A percentile compares a stretch with the other conserved stretches of the same genome.
Evolutionary conservation across 495 filamentous ascomycete genomes (phyloP).

Genomic region (Mycothermus thermophilus): DNA sequence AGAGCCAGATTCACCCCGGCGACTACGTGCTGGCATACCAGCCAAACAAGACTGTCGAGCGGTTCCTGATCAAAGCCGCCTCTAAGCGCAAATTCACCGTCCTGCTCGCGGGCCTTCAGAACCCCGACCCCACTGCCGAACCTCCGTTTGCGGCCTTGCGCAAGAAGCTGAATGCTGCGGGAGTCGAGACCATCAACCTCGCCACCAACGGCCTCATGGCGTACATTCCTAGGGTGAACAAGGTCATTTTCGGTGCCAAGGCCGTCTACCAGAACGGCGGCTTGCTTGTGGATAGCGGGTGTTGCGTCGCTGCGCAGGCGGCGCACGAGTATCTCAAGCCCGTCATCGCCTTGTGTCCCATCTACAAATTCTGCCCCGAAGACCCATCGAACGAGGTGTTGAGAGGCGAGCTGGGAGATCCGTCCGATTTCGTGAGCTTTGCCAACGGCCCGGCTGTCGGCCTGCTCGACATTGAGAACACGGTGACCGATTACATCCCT

Average conservation of each 20-base stretch:
- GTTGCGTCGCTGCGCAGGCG: conserved; percentile 64
- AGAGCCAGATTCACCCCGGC: conserved; percentile 80
- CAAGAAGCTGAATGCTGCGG: conserved; percentile 60
- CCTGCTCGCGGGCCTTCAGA: conserved; percentile 48
- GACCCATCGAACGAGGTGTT: conserved; percentile 67
- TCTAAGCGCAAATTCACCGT: conserved; percentile 78
- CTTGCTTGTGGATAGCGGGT: conserved; percentile 64
- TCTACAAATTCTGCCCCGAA: conserved; percentile 83
- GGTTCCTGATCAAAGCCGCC: conserved; percentile 72
- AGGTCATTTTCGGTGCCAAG: conserved; percentile 79
- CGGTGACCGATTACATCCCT: conserved; percentile 69
- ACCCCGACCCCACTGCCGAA: conserved; percentile 23
- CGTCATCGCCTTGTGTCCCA: conserved; percentile 69
- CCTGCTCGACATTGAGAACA: conserved; percentile 65
- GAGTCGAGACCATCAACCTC: conserved; percentile 68
- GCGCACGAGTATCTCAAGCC: conserved; percentile 66
- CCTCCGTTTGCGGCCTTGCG: conserved; percentile 40
- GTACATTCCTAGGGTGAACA: conserved; percentile 85
- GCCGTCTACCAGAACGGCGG: conserved; percentile 78
- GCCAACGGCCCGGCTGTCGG: conserved; percentile 62
- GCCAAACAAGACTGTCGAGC: conserved; percentile 68
- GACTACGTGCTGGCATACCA: conserved; percentile 79
- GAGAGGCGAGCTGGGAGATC: conserved; percentile 69
- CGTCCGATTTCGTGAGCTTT: conserved; percentile 56
- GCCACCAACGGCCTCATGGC: conserved; percentile 77